Evolutionary conservation across 208 protist genomes (phyloP).

Genomic region (Trypanosoma theileri): DNA sequence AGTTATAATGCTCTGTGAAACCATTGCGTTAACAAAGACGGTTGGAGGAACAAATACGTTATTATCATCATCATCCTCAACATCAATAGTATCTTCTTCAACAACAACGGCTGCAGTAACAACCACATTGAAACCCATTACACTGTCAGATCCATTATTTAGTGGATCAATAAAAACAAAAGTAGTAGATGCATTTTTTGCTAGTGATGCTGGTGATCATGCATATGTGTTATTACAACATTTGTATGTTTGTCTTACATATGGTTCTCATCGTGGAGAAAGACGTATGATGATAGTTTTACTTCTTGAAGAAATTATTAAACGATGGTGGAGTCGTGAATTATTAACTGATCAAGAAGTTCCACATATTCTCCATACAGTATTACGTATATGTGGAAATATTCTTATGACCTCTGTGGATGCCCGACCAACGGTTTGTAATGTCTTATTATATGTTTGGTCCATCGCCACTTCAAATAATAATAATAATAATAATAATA

Average conservation of each 20-base stretch:
- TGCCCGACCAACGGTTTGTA: conserved; percentile 31
- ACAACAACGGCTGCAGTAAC: background rate
- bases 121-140: too few species aligned
- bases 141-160: too few species aligned
- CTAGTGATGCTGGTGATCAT: conserved; percentile 27
- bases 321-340: conserved; percentile 26
- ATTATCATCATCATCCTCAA: too few species aligned
- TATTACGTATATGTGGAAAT: conserved; percentile 35
- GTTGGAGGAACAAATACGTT: too few species aligned
- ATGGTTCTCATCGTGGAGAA: conserved; percentile 13
- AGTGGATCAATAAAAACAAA: too few species aligned
- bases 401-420: conserved; percentile 29
- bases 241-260: conserved; percentile 21
- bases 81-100: too few species aligned
- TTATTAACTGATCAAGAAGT: conserved; percentile 10
- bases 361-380: conserved; percentile 22
- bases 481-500: background rate
- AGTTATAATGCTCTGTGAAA: conserved; percentile 17
- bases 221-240: conserved; percentile 31
- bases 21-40: background rate
- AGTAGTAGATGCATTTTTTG: conserved; percentile 26
- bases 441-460: conserved; percentile 57
- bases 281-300: conserved; percentile 12
- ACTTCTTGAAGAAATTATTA: conserved; percentile 25
- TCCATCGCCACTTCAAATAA: conserved; percentile 15